Conservation (phyloP, 495 filamentous ascomycete species). For the Amorphotheca resinae region DNA sequence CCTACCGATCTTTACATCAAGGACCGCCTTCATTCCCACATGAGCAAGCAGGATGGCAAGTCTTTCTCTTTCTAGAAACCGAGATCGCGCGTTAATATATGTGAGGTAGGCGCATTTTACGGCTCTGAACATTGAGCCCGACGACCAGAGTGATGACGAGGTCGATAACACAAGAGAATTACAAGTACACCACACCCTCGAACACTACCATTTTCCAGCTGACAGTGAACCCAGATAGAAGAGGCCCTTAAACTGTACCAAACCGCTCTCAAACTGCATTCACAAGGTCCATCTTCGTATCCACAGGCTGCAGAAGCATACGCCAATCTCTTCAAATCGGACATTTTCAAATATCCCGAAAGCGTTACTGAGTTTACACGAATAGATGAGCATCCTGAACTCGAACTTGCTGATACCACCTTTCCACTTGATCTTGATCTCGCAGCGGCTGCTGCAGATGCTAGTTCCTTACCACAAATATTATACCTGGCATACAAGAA, state of each 20-base stretch:
- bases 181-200: constrained; percentile 32
- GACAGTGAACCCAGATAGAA: constrained; percentile 47
- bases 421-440: constrained; percentile 28
- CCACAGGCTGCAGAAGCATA: constrained; percentile 73
- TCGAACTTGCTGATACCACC: constrained; percentile 26
- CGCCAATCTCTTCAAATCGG: constrained; percentile 70
- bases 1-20: no score
- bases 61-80: no score
- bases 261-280: constrained; percentile 79
- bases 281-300: constrained; percentile 67
- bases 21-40: no score
- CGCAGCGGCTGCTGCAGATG: constrained; percentile 49
- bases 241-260: constrained; percentile 95
- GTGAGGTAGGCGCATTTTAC: constrained; percentile 45
- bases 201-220: neutral
- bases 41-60: no score
- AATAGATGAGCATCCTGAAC: constrained; percentile 47
- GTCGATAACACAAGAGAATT: constrained; percentile 91
- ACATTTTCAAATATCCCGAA: constrained; percentile 87
- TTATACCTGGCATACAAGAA: constrained; percentile 93
- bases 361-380: constrained; percentile 65
- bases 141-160: constrained; percentile 81
- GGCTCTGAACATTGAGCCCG: constrained; percentile 84
- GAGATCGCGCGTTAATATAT: neutral
- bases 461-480: constrained; percentile 74